Base-by-base conservation (phyloP, 495 filamentous ascomycete genomes). In the Pseudomonodictys pantanalensis region DNA sequence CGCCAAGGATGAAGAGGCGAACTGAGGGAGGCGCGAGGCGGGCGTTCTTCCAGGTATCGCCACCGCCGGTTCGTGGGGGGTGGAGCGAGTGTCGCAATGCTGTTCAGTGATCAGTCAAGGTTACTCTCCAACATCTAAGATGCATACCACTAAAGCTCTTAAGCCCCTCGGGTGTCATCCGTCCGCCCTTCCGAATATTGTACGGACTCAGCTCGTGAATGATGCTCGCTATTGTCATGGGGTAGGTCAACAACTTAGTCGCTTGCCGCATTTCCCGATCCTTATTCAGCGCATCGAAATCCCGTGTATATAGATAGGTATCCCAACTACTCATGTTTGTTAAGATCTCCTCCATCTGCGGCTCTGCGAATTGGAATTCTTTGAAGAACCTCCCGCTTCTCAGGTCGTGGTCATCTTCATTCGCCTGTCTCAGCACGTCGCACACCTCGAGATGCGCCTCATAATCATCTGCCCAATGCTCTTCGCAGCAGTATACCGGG, bases 291-390 rank as follows among this genome's bases (percentile, higher is more conserved):
- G 93, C 93, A 33, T 83, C 79, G 68, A 91, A 97, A 56, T 92
- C 84, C 42, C 95, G 80, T 1, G 91, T 89, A 69, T 96, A 99
- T 45, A 97, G 74, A 58, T 90, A 89, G 0, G 93, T 97, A 69
- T 99, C 93, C 93, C 93, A 99, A 72, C 93, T 97, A 29, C 88
- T 96, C 87, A 97, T 92, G 76, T 99, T 99, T 50, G 95, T 81
- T 62, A 92, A 76, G 48, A 88, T 88, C 69, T 96, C 92, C 55
- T 97, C 92, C 72, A 95, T 85, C 74, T 96, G 92, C 26, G 83
- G 80, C 3, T 83, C 88, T 0, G 93, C 90, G 69, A 95, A 96
- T 49, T 90, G 80, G 72, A 97, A 97, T 71, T 99, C 95, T 24
- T 87, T 88, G 73, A 97, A 97, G 73, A 88, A 88, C 11, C 93